Evolutionary conservation across 148 eudicot genomes (phyloP).

Genomic region (Suaeda aralocaspica): DNA sequence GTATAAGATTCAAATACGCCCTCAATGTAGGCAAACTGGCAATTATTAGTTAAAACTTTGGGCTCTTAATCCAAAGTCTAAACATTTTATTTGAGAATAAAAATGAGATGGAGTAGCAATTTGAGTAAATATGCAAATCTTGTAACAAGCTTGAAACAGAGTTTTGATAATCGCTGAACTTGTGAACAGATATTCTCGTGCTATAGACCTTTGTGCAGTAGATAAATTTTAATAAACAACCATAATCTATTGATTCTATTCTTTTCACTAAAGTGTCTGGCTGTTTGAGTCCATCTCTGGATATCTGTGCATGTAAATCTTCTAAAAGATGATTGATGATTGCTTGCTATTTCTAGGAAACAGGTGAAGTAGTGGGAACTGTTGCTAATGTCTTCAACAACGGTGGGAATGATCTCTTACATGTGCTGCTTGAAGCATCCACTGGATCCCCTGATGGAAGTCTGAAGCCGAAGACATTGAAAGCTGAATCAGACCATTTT

Average conservation of each 20-base stretch:
- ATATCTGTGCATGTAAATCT: background rate
- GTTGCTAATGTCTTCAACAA: slow-evolving; percentile 67
- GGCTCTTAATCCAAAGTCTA: too few species aligned
- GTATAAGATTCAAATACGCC: too few species aligned
- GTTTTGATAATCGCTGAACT: background rate
- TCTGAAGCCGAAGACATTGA: slow-evolving; percentile 33
- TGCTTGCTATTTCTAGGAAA: slow-evolving; percentile 48
- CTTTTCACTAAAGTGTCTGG: background rate
- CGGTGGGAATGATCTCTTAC: slow-evolving; percentile 86
- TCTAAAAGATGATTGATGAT: slow-evolving; percentile 5
- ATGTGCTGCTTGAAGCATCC: slow-evolving; percentile 60
- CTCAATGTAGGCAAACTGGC: too few species aligned
- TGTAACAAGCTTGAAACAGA: background rate
- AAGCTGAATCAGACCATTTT: slow-evolving; percentile 47
- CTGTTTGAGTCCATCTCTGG: background rate
- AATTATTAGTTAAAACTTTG: too few species aligned
- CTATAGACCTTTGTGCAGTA: too few species aligned
- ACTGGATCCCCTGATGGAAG: slow-evolving; percentile 29
- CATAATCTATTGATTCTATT: background rate
- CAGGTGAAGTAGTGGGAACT: slow-evolving; percentile 80
- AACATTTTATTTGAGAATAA: too few species aligned
- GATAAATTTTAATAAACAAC: too few species aligned
- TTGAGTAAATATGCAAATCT: background rate
- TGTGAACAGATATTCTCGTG: background rate
- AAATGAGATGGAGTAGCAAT: too few species aligned